phyloP scores from a whole-genome alignment of 495 filamentous ascomycete species.

The Penicillium waksmanii region DNA sequence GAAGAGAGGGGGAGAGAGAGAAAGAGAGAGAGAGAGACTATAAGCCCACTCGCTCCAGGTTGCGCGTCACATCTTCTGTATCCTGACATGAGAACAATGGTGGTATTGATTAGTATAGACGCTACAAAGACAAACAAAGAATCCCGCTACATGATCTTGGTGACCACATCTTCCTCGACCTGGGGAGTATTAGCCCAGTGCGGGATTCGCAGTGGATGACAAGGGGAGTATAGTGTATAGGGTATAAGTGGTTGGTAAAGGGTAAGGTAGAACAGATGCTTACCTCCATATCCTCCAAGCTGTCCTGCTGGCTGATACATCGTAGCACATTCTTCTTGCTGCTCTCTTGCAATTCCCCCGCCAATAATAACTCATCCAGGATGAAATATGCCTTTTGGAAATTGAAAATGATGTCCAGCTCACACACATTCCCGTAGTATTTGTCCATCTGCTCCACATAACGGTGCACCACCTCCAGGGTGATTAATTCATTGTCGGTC shows the following conservation, averaged over 20 bases:
- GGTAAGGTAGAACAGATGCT: constrained; percentile 43
- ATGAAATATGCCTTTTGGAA: constrained; percentile 99
- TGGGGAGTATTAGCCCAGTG: constrained; percentile 66
- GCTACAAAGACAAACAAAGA: constrained; percentile 32
- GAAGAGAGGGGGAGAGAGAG: neutral
- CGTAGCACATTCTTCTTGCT: constrained; percentile 98
- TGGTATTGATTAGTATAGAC: constrained; percentile 49
- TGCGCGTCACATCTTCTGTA: constrained; percentile 33
- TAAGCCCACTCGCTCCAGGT: constrained; percentile 34
- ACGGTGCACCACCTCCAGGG: constrained; percentile 96
- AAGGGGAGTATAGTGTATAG: neutral
- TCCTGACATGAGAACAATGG: constrained; percentile 33
- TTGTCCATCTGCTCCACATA: constrained; percentile 99
- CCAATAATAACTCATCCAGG: constrained; percentile 91
- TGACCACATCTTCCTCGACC: constrained; percentile 93
- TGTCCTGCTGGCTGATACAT: constrained; percentile 93
- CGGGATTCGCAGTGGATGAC: constrained; percentile 7
- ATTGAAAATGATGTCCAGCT: constrained; percentile 99
- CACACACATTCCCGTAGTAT: constrained; percentile 99
- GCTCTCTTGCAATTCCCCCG: constrained; percentile 97
- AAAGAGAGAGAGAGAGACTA: constrained; percentile 13
- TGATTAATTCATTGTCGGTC: constrained; percentile 96
- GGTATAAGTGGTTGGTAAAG: neutral
- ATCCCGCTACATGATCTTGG: constrained; percentile 82
- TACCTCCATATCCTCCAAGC: constrained; percentile 96